Conservation (phyloP, 139 green algal species). For the Chlorella sorokiniana region DNA sequence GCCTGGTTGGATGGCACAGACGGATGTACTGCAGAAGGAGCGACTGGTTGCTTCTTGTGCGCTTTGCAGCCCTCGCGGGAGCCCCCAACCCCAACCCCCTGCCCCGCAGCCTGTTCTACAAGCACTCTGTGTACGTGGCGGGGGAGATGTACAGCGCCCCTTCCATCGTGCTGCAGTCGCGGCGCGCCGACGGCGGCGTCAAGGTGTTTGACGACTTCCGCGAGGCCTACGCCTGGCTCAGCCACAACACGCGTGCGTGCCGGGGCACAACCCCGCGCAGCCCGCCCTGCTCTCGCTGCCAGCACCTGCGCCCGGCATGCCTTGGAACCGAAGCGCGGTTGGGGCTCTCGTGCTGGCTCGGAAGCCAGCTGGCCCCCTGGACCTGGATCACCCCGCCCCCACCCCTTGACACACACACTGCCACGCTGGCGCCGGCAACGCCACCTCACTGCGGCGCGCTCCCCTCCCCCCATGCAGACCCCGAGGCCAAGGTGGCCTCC, state of each 20-base stretch:
- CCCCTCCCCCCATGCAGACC: constrained; percentile 12
- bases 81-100: too few species aligned
- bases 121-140: constrained; percentile 83
- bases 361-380: too few species aligned
- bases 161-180: constrained; percentile 90
- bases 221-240: constrained; percentile 84
- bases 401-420: too few species aligned
- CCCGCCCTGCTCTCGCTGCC: too few species aligned
- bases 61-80: not conserved
- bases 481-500: constrained; percentile 74
- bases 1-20: not conserved
- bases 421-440: too few species aligned
- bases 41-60: not conserved
- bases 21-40: not conserved
- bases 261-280: too few species aligned
- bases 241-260: constrained; percentile 75
- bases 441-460: too few species aligned
- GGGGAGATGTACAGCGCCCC: constrained; percentile 93
- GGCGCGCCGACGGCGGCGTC: constrained; percentile 23
- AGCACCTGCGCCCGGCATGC: too few species aligned
- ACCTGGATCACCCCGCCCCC: too few species aligned
- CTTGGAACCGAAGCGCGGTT: too few species aligned
- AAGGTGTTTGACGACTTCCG: constrained; percentile 92
- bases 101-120: constrained; percentile 56
- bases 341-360: too few species aligned